phyloP scores from a whole-genome alignment of 192 early-diverging fungal species.

The Rhizophagus prolifer region DNA sequence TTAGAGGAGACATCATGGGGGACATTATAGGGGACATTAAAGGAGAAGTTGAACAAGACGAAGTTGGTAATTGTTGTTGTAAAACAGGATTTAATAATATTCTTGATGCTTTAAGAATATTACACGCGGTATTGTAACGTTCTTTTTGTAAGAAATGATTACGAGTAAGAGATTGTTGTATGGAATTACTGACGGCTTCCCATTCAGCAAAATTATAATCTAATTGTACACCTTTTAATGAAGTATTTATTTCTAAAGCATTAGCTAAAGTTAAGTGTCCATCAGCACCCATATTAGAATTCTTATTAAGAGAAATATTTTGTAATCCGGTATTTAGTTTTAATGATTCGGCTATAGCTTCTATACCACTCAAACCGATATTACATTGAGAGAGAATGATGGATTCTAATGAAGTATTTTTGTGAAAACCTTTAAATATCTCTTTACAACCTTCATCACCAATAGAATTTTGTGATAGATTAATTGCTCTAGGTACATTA shows the following conservation, averaged over 20 bases:
- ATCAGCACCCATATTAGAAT: slow-evolving; percentile 42
- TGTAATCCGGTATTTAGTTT: slow-evolving; percentile 38
- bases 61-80: not conserved
- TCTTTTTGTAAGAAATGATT: slow-evolving; percentile 47
- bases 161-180: slow-evolving; percentile 43
- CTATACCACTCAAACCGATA: slow-evolving; percentile 36
- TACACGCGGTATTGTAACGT: slow-evolving; percentile 41
- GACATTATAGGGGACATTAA: not conserved
- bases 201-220: slow-evolving; percentile 52
- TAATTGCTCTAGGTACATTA: slow-evolving; percentile 29
- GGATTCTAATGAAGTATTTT: slow-evolving; percentile 42
- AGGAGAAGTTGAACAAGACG: not conserved
- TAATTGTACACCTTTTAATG: slow-evolving; percentile 43
- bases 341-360: slow-evolving; percentile 33
- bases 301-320: slow-evolving; percentile 40
- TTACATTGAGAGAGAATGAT: slow-evolving; percentile 39
- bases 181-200: slow-evolving; percentile 39
- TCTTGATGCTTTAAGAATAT: slow-evolving; percentile 37
- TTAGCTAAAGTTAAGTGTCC: slow-evolving; percentile 43
- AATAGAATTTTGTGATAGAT: slow-evolving; percentile 38
- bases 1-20: not conserved
- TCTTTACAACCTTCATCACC: slow-evolving; percentile 25
- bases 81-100: slow-evolving; percentile 30
- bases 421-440: slow-evolving; percentile 34
- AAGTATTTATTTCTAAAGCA: slow-evolving; percentile 37